Conservation (phyloP, 1,284 basidiomycete species). For the Papiliotrema fonsecae region DNA sequence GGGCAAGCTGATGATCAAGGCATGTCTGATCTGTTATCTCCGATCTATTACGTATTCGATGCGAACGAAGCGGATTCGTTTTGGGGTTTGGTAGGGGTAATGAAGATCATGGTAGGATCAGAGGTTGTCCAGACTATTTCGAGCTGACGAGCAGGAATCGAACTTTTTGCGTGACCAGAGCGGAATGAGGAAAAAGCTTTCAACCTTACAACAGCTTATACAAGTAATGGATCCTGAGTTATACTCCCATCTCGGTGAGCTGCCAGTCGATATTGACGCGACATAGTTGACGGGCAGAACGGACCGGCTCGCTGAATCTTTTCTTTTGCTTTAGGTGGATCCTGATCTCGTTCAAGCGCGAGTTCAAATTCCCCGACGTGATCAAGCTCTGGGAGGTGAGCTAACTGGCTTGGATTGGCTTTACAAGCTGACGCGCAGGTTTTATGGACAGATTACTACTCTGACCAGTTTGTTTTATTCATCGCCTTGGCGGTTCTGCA, state of each 20-base stretch:
- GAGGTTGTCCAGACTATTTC: background rate
- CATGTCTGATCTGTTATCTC: slow-evolving; percentile 94
- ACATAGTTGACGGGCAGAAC: slow-evolving; percentile 55
- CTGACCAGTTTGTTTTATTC: slow-evolving; percentile 83
- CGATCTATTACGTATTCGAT: slow-evolving; percentile 85
- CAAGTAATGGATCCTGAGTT: slow-evolving; percentile 90
- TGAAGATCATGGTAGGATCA: slow-evolving; percentile 90
- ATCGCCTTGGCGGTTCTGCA: slow-evolving; percentile 89
- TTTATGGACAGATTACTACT: slow-evolving; percentile 90
- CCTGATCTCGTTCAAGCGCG: slow-evolving; percentile 83
- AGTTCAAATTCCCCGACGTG: slow-evolving; percentile 86
- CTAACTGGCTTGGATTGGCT: background rate
- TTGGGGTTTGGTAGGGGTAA: slow-evolving; percentile 92
- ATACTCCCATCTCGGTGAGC: slow-evolving; percentile 73
- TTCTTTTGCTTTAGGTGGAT: slow-evolving; percentile 95
- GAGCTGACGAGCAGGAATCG: slow-evolving; percentile 59
- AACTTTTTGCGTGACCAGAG: slow-evolving; percentile 96
- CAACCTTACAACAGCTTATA: slow-evolving; percentile 83
- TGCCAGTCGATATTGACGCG: background rate
- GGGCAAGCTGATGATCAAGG: slow-evolving; percentile 63
- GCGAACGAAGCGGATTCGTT: slow-evolving; percentile 86
- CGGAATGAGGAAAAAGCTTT: slow-evolving; percentile 92
- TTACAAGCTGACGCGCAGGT: slow-evolving; percentile 37
- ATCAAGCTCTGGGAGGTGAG: slow-evolving; percentile 80
- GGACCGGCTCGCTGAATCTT: slow-evolving; percentile 82